Percentiles rank a stretch among this genome's conserved stretches.
Conservation (phyloP, 2,329 filamentous ascomycete species). For the Diplodia mutila region DNA sequence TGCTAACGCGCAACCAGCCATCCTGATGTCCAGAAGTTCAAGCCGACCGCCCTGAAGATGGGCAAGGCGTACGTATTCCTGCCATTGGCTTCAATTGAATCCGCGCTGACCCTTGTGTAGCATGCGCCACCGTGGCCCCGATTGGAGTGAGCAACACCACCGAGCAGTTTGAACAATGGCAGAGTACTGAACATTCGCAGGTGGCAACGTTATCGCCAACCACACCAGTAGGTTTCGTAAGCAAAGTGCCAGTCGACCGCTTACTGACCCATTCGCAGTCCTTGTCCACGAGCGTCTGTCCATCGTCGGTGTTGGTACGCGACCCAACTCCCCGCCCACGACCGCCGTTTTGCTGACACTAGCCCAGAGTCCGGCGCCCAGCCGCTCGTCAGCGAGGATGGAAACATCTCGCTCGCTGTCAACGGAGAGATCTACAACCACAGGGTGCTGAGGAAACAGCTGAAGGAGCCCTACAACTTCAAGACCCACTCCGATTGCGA, state of each 20-base stretch:
- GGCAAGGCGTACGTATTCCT: constrained; percentile 78
- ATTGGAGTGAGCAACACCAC: constrained; percentile 78
- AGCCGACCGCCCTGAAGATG: constrained; percentile 90
- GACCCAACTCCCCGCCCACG: constrained; percentile 24
- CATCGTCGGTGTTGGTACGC: constrained; percentile 91
- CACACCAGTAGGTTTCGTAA: constrained; percentile 71
- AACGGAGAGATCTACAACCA: constrained; percentile 99
- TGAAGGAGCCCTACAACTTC: constrained; percentile 88
- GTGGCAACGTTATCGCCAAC: constrained; percentile 86
- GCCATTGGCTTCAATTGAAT: constrained; percentile 4
- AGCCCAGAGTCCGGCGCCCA: constrained; percentile 85
- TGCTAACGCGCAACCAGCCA: constrained; percentile 58
- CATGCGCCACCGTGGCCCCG: constrained; percentile 92
- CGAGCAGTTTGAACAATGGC: constrained; percentile 35
- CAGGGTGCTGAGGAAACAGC: constrained; percentile 83
- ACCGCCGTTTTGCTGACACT: constrained; percentile 31
- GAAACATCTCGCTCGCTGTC: constrained; percentile 86
- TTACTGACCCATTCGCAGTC: constrained; percentile 50
- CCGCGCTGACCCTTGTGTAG: constrained; percentile 56
- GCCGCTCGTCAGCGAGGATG: constrained; percentile 90
- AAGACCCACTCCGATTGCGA: constrained; percentile 99
- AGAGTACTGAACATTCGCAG: constrained; percentile 53
- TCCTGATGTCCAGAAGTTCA: constrained; percentile 94
- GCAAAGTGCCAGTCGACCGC: constrained; percentile 21
- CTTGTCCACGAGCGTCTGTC: constrained; percentile 96